Conservation (phyloP, 1,284 basidiomycete genomes). For the Ceratobasidium sp. region DNA sequence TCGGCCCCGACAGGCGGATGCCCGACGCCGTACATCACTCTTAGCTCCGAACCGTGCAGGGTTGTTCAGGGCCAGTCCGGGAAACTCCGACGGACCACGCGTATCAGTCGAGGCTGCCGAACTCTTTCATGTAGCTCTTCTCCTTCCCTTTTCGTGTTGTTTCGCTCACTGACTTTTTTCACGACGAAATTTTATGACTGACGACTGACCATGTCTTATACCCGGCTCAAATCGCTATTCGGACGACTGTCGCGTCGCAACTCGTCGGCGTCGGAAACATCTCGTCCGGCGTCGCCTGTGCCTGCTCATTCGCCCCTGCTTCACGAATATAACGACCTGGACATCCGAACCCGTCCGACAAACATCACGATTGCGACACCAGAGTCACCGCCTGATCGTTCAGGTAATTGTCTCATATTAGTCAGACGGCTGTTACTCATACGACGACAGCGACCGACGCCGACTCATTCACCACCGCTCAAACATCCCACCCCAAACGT, state of each 20-base stretch:
- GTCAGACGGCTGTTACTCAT: neutral
- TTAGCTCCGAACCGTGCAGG: neutral
- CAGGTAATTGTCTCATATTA: neutral
- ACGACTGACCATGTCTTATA: slow-evolving; percentile 19
- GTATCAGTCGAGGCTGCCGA: slow-evolving; percentile 6
- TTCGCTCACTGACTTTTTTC: neutral
- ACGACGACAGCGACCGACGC: neutral
- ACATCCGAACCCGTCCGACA: neutral
- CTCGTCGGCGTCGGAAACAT: slow-evolving; percentile 29
- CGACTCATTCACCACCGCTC: neutral
- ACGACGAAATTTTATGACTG: neutral
- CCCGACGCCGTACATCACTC: neutral
- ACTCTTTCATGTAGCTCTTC: slow-evolving; percentile 3
- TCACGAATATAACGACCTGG: neutral
- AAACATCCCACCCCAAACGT: neutral
- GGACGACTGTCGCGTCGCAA: slow-evolving; percentile 22
- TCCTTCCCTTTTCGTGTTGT: neutral
- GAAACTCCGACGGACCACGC: neutral
- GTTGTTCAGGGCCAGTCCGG: neutral
- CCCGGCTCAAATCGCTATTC: slow-evolving; percentile 23
- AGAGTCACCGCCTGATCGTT: neutral
- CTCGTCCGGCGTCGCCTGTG: neutral
- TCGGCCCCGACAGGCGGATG: neutral
- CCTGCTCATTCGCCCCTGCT: slow-evolving; percentile 3
- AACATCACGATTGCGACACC: neutral